Base-by-base conservation (phyloP, 495 filamentous ascomycete genomes). In the Annulohypoxylon bovei region DNA sequence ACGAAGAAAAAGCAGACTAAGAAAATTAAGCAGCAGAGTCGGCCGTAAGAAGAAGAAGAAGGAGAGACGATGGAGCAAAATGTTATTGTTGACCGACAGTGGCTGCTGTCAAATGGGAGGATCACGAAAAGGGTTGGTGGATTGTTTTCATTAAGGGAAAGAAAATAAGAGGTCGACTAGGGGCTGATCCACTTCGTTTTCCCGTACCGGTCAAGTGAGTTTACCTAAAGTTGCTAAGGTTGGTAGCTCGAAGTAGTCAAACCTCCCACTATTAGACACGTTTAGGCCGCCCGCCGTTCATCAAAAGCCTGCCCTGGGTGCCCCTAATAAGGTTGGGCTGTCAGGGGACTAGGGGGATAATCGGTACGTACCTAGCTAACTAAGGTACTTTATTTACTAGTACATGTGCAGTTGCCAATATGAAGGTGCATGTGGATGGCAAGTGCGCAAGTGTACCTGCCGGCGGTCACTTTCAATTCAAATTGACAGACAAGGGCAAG, bases 161-260 rank as follows among this genome's bases (percentile, higher is more conserved):
- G 70, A 71, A 77, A 75, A 76, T 73, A 75, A 76, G 64, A 68
- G 70, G 65, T 64, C 71, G 54, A 74, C 58, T 62, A 63, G 75
- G 69, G 69, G 68, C 68, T 47, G 75, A 76, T 71, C 75, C 75
- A 76, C 75, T 54, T 55, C 68, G 30, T 67, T 57, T 66, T 67
- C 57, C 58, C 25, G 33, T 67, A 67, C 53, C 46, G 18, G 55
- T 50, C 33, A 70, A 56, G 39, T 65, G 49, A 54, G 28, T 61
- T 65, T 60, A 33, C 22, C 23, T 27, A 50, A 35, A 32, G 40
- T 49, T 47, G 8, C 23, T 27, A 50, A 35, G 46, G 40, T 49
- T 47, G 8, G 44, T 42, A 42, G 46, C 23, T 27, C 46, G 23
- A n/a, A 25, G 12, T 50, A 50, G 22, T 49, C 28, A 63, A 62